Conservation (phyloP, 179 eudicot species). For the Amaranthus tricolor region DNA sequence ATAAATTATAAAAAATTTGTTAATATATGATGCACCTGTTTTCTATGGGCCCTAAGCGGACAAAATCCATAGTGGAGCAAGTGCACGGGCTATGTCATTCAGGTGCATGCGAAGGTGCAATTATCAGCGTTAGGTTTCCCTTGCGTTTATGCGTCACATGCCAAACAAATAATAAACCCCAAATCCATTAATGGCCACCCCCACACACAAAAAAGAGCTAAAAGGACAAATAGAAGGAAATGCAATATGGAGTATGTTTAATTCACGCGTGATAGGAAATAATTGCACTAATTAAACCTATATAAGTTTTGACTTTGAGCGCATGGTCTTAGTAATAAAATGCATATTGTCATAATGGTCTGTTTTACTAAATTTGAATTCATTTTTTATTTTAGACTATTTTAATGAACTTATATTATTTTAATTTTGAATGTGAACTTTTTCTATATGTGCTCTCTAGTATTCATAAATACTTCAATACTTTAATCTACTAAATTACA, state of each 20-base stretch:
- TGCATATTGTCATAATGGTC: too few relatives aligned
- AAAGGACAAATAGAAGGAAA: background rate
- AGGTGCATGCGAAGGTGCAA: constrained; percentile 29
- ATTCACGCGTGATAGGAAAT: constrained; percentile 9
- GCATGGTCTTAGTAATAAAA: background rate
- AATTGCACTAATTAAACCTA: constrained; percentile 1
- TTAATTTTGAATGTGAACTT: too few relatives aligned
- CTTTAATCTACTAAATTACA: too few relatives aligned
- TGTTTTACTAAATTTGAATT: too few relatives aligned
- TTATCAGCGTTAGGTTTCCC: constrained; percentile 23
- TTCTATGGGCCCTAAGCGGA: background rate
- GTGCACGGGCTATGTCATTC: constrained; percentile 32
- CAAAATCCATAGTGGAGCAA: constrained; percentile 21
- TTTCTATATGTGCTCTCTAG: too few relatives aligned
- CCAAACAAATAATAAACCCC: constrained; percentile 5
- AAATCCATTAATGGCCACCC: background rate
- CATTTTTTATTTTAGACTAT: too few relatives aligned
- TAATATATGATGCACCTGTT: too few relatives aligned
- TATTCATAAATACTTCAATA: too few relatives aligned
- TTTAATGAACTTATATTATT: too few relatives aligned
- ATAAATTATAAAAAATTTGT: too few relatives aligned
- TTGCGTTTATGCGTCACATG: background rate
- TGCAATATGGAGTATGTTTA: constrained; percentile 1
- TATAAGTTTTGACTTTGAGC: background rate
- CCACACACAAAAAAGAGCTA: constrained; percentile 4